A percentile compares a stretch with the other conserved stretches of the same genome.
Conservation (phyloP, 495 filamentous ascomycete genomes). For the Aspergillus baeticus region DNA sequence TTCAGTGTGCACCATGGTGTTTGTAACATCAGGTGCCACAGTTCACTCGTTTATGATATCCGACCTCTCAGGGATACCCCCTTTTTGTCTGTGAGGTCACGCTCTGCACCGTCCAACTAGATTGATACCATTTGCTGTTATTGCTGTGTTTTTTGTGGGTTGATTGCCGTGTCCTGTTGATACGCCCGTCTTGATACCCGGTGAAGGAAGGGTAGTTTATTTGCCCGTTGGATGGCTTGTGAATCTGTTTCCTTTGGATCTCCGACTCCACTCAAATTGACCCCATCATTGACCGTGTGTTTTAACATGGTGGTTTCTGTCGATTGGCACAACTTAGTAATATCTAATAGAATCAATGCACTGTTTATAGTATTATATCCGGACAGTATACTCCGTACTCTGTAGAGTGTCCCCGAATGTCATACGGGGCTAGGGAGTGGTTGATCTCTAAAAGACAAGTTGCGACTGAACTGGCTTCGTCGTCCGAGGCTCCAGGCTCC, state of each 20-base stretch:
- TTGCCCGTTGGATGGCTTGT: constrained; percentile 20
- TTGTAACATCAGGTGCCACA: constrained; percentile 19
- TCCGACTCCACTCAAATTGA: constrained; percentile 20
- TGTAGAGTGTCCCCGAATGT: too few species aligned
- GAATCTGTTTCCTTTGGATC: constrained; percentile 14
- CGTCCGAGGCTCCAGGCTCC: too few species aligned
- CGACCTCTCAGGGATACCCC: constrained; percentile 37
- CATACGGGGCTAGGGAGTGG: too few species aligned
- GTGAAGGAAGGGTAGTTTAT: constrained; percentile 30
- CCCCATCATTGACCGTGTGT: constrained; percentile 6
- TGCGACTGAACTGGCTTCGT: too few species aligned
- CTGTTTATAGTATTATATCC: constrained; percentile 12
- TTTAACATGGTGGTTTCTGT: constrained; percentile 12
- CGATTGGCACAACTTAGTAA: constrained; percentile 20
- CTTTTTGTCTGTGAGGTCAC: constrained; percentile 34
- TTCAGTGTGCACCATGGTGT: constrained; percentile 20
- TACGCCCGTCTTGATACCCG: constrained; percentile 38
- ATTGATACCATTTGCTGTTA: constrained; percentile 52
- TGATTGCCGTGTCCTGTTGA: constrained; percentile 24
- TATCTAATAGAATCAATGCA: constrained; percentile 26
- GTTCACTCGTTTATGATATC: constrained; percentile 43
- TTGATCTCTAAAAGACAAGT: too few species aligned
- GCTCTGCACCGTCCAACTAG: constrained; percentile 44
- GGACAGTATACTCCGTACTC: too few species aligned
- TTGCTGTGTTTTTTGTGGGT: constrained; percentile 29